Percentiles rank a stretch among this genome's conserved stretches.
These are phyloP conservation scores for Pyrus communis DNA, from an alignment of 306 rosid genomes.

Conservation along the genomic window DNA sequence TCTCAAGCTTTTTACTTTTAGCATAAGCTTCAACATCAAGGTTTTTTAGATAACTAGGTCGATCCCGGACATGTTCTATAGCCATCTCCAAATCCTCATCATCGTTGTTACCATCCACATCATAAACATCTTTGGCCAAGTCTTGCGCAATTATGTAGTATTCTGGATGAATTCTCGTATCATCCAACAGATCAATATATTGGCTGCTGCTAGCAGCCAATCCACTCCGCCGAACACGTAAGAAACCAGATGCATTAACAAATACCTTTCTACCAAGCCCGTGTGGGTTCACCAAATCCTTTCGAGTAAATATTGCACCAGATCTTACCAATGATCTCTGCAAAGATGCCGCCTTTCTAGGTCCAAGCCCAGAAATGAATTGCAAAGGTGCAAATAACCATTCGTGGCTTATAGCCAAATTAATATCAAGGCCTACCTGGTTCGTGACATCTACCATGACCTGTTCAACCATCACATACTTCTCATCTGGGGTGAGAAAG, in stretches of 20 bases:
- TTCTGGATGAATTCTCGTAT: constrained; percentile 97
- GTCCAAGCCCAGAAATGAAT: constrained; percentile 96
- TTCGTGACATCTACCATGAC: constrained; percentile 91
- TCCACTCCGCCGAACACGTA: constrained; percentile 94
- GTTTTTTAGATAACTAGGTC: constrained; percentile 66
- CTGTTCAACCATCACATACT: constrained; percentile 79
- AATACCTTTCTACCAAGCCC: constrained; percentile 88
- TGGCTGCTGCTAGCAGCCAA: constrained; percentile 88
- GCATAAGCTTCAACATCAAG: constrained; percentile 83
- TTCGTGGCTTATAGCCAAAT: constrained; percentile 83
- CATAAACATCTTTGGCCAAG: constrained; percentile 92
- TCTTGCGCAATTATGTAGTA: constrained; percentile 85
- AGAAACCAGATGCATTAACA: constrained; percentile 87
- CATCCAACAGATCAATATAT: constrained; percentile 89
- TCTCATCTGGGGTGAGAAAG: constrained; percentile 86
- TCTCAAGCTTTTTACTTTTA: constrained; percentile 38
- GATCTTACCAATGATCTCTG: constrained; percentile 87
- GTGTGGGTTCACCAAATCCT: constrained; percentile 74
- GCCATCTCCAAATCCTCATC: constrained; percentile 97
- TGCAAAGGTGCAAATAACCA: constrained; percentile 93
- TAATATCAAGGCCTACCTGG: constrained; percentile 89
- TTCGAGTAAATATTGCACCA: constrained; percentile 82
- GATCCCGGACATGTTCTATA: constrained; percentile 89
- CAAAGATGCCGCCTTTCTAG: constrained; percentile 90
- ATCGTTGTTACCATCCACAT: constrained; percentile 71